These are phyloP conservation scores for Aspergillus unguis DNA, from an alignment of 2,329 filamentous ascomycete species.

Conservation along the genomic window DNA sequence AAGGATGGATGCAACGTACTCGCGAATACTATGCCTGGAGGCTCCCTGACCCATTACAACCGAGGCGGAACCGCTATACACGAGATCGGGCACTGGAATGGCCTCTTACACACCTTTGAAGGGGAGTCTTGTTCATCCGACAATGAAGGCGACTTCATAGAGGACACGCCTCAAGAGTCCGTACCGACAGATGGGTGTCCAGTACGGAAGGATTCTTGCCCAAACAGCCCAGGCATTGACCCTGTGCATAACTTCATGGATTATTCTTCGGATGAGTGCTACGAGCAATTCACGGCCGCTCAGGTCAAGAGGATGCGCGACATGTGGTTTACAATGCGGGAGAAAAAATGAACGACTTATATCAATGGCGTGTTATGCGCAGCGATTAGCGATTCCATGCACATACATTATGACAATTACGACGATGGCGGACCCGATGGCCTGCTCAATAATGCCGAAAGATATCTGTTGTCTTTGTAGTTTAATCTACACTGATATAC, in stretches of 20 bases:
- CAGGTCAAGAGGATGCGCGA: slow-evolving; percentile 52
- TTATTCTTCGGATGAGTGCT: slow-evolving; percentile 56
- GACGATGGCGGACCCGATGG: neutral
- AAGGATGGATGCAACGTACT: slow-evolving; percentile 58
- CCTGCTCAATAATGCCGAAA: neutral
- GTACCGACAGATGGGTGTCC: slow-evolving; percentile 62
- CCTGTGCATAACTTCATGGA: slow-evolving; percentile 61
- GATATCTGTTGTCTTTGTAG: neutral
- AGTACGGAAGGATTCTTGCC: slow-evolving; percentile 50
- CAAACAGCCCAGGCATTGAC: slow-evolving; percentile 45
- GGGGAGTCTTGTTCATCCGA: slow-evolving; percentile 33
- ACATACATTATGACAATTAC: neutral
- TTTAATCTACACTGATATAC: neutral
- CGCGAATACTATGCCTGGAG: slow-evolving; percentile 55
- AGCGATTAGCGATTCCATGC: neutral
- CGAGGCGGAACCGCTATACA: slow-evolving; percentile 46
- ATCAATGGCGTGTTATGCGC: neutral
- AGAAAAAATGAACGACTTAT: slow-evolving; percentile 27
- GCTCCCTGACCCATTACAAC: slow-evolving; percentile 49
- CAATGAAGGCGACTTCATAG: slow-evolving; percentile 43
- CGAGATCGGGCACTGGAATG: slow-evolving; percentile 49
- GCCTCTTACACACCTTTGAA: slow-evolving; percentile 46
- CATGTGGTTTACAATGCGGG: slow-evolving; percentile 48
- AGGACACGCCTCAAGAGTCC: slow-evolving; percentile 45
- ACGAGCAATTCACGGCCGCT: slow-evolving; percentile 50